phyloP scores from a whole-genome alignment of 768 basidiomycete genomes.

The Boletus tomentosulus region DNA sequence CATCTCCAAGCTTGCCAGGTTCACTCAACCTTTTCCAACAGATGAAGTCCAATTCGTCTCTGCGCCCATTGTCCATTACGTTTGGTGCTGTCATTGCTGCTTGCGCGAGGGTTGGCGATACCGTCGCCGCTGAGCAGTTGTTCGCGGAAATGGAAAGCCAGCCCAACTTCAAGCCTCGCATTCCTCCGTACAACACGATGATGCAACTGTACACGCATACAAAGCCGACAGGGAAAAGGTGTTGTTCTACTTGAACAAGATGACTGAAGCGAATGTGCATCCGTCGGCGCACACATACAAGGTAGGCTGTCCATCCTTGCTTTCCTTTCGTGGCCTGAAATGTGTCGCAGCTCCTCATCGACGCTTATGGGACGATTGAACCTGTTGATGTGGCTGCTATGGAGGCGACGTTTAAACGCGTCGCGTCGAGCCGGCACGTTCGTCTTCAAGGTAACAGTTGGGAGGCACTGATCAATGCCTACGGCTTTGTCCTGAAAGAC shows the following conservation, averaged over 20 bases:
- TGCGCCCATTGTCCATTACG: slow-evolving; percentile 79
- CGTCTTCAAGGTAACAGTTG: slow-evolving; percentile 56
- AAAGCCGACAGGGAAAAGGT: no score
- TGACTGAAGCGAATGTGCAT: no score
- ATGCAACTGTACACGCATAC: no score
- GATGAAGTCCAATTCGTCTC: slow-evolving; percentile 61
- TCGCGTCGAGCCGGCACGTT: slow-evolving; percentile 35
- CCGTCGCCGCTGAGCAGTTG: slow-evolving; percentile 69
- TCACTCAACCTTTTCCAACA: slow-evolving; percentile 81
- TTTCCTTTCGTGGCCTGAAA: no score
- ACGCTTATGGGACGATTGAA: slow-evolving; percentile 81
- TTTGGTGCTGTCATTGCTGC: slow-evolving; percentile 94
- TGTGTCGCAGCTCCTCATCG: no score
- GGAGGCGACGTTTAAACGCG: slow-evolving; percentile 67
- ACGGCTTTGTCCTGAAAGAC: slow-evolving; percentile 77
- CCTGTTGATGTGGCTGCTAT: slow-evolving; percentile 72
- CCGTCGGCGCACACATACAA: no score
- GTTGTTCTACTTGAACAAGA: no score
- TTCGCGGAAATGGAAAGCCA: slow-evolving; percentile 81
- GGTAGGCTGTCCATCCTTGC: no score
- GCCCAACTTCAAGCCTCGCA: slow-evolving; percentile 76
- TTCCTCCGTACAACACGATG: no score
- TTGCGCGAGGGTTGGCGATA: slow-evolving; percentile 90
- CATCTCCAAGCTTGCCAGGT: slow-evolving; percentile 90
- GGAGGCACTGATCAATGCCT: slow-evolving; percentile 84